phyloP scores from a whole-genome alignment of 2,329 filamentous ascomycete species.

The Ophiocordyceps unilateralis region DNA sequence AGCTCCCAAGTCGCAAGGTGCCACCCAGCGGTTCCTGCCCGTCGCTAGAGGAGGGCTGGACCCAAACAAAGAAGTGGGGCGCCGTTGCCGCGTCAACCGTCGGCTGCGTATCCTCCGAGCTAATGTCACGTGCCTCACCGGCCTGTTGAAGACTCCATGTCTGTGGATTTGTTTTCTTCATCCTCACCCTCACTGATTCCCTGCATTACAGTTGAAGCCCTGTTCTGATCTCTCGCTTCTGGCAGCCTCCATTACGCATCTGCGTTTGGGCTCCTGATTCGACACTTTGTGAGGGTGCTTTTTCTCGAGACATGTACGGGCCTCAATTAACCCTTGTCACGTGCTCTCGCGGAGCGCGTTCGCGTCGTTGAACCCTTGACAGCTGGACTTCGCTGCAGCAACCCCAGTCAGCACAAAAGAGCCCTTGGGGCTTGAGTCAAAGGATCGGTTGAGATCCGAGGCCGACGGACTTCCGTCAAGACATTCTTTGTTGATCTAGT shows the following conservation, averaged over 20 bases:
- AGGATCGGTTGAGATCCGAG: too few species aligned
- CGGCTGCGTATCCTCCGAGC: not conserved
- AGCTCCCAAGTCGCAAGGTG: not conserved
- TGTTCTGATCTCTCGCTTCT: not conserved
- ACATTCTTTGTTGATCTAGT: not conserved
- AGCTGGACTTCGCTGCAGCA: not conserved
- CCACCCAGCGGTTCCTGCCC: not conserved
- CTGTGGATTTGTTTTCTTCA: not conserved
- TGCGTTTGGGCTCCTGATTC: not conserved
- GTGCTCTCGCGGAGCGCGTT: constrained; percentile 17
- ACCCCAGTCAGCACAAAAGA: not conserved
- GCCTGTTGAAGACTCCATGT: not conserved
- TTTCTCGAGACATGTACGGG: not conserved
- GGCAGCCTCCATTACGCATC: not conserved
- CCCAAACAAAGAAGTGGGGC: not conserved
- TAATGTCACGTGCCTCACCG: not conserved
- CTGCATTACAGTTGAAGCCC: too few species aligned
- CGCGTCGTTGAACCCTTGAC: constrained; percentile 3
- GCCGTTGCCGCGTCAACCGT: not conserved
- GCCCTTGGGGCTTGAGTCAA: too few species aligned
- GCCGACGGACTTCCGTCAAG: not conserved
- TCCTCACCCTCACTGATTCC: not conserved
- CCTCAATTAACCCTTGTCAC: constrained; percentile 15
- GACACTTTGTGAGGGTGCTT: not conserved
- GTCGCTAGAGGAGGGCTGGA: not conserved